Evolutionary conservation across 176 grass and related monocot genomes (phyloP), one percentile per base, ranked within the genome.

Genomic region (Saccharum officinarum): DNA sequence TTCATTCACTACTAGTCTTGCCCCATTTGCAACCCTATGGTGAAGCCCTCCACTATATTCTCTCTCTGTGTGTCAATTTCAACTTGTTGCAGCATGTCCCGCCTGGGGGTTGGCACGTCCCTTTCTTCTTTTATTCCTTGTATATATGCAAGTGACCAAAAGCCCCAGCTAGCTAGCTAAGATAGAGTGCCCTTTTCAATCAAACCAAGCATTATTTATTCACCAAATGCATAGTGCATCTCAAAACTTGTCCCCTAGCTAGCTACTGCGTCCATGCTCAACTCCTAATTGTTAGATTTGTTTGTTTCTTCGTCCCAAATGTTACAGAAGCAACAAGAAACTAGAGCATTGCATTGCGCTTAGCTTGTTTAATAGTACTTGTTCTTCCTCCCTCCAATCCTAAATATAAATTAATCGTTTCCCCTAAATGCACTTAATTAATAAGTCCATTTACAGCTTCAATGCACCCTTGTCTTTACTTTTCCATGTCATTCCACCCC

Each of bases 121-220:
- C 73, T 87, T 87, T 76, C 71, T 68, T 82, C 46, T 82, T 82
- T 82, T 76, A 82, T 87, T 87, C 85, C 71, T 60, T 82, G 36
- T 69, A 20, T 74, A 40, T 12, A 82, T 76, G 78, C 71, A 87
- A 75, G 18, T 68, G 70, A 75, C 70, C 78, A 76, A 82, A 76
- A 76, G 69, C 8, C 60, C 45, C 28, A 49, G 22, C 76, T 73
- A 80, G 8, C 18, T 61, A 84, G 60, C 65, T 70, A 34, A 69
- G 64, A 54, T 85, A 50, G 69, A 59, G 23, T 75, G 44, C 12
- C 70, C 8, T 61, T 82, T 82, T 61, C 79, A 87, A 82, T 82
- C 79, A 69, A 45, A 82, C 18, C 26, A 17, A 12, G 17, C 8
- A 36, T 60, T 41, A 75, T 42, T 59, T 45, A 68, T 76, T 76